Conservation (phyloP, 2,329 filamentous ascomycete genomes). For the Blastomyces emzantsi region DNA sequence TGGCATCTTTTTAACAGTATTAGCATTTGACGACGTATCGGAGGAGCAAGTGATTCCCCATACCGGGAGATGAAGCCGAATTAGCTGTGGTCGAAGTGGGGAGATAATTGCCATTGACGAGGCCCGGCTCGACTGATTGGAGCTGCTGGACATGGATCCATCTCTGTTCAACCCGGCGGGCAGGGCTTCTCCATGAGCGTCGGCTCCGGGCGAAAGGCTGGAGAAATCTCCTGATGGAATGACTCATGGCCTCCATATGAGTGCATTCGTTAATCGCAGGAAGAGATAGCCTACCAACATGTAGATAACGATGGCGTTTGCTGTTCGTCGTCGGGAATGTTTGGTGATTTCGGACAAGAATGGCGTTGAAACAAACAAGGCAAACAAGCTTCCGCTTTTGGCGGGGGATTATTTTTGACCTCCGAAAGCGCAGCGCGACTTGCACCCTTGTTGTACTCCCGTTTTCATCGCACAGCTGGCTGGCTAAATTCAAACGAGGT, state of each 20-base stretch:
- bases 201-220: slow-evolving; percentile 27
- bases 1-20: slow-evolving; percentile 58
- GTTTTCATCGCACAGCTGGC: background rate
- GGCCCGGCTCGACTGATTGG: slow-evolving; percentile 30
- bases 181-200: slow-evolving; percentile 18
- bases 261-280: slow-evolving; percentile 3
- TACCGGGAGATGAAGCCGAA: slow-evolving; percentile 37
- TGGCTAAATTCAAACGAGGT: background rate
- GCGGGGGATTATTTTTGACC: background rate
- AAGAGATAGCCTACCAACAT: background rate
- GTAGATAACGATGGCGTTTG: background rate
- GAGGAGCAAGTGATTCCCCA: slow-evolving; percentile 5
- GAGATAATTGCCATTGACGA: slow-evolving; percentile 31
- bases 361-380: slow-evolving; percentile 13
- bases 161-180: slow-evolving; percentile 25
- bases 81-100: slow-evolving; percentile 31
- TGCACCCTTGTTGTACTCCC: background rate
- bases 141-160: slow-evolving; percentile 39
- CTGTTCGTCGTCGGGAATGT: background rate
- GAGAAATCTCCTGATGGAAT: slow-evolving; percentile 29
- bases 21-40: background rate
- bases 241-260: slow-evolving; percentile 26
- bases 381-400: slow-evolving; percentile 14
- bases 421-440: background rate
- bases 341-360: slow-evolving; percentile 4